Percentiles rank a stretch among this genome's conserved stretches.
Conservation (phyloP, 164 flowering plant genomes). For the Dillenia turbinata region DNA sequence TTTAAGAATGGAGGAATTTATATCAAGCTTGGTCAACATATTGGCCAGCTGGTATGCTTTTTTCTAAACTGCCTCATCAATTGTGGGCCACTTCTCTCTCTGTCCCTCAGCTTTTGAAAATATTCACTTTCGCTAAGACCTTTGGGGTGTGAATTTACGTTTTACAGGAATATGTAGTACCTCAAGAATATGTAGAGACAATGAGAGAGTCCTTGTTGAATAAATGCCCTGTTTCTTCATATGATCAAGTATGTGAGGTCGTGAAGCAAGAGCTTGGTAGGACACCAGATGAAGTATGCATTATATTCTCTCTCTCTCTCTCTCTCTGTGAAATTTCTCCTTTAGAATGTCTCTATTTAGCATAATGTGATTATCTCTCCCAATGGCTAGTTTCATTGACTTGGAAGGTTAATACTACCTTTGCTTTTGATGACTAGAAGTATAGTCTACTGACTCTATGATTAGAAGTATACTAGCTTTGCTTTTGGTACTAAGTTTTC, state of each 20-base stretch:
- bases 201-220: conserved; percentile 94
- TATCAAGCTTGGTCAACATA: conserved; percentile 94
- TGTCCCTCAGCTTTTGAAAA: no score
- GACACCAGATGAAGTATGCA: conserved; percentile 73
- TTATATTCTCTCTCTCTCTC: neutral
- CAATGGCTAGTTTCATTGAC: no score
- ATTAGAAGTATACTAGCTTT: no score
- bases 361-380: no score
- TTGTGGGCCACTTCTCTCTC: neutral
- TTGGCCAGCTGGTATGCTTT: conserved; percentile 81
- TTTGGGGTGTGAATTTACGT: neutral
- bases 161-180: conserved; percentile 82
- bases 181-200: conserved; percentile 73
- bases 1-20: conserved; percentile 96
- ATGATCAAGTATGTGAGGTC: conserved; percentile 85
- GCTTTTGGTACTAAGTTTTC: no score
- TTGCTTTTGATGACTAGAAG: no score
- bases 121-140: neutral
- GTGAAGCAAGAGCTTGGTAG: conserved; percentile 88
- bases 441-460: no score
- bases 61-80: neutral
- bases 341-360: neutral
- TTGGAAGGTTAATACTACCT: no score
- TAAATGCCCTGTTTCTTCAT: conserved; percentile 89
- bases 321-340: neutral